Percentiles rank a stretch among this genome's conserved stretches.
These are phyloP conservation scores for Yamadazyma paraphyllophila DNA, from an alignment of 805 yeast species.

Conservation along the genomic window DNA sequence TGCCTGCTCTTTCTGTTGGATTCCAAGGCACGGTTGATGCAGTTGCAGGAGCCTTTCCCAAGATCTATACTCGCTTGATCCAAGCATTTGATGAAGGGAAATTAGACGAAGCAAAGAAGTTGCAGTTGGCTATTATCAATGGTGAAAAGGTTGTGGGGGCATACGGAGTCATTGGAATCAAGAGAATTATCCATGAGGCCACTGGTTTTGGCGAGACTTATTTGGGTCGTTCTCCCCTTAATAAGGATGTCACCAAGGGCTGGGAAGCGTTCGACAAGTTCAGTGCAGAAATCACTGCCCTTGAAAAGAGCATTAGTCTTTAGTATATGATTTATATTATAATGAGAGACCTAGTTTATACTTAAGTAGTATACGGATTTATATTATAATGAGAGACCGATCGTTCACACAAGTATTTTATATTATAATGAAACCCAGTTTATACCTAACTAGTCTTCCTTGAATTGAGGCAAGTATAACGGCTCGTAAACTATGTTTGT, in stretches of 20 bases:
- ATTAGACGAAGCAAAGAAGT: conserved; percentile 36
- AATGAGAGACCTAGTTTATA: no score
- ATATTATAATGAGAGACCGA: no score
- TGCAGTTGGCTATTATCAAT: conserved; percentile 43
- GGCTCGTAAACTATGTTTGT: conserved; percentile 15
- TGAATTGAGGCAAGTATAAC: conserved; percentile 16
- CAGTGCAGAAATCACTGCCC: conserved; percentile 45
- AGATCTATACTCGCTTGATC: conserved; percentile 42
- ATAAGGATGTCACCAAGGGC: conserved; percentile 29
- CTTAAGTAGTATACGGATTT: no score
- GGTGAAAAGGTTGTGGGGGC: conserved; percentile 46
- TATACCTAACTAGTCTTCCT: neutral
- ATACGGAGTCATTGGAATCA: conserved; percentile 48
- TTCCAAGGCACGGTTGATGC: conserved; percentile 53
- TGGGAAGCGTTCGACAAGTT: conserved; percentile 32
- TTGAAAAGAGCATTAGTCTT: conserved; percentile 31
- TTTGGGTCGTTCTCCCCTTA: conserved; percentile 48
- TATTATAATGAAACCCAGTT: no score
- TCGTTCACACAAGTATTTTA: no score
- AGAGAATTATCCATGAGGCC: conserved; percentile 36
- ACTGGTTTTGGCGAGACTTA: conserved; percentile 45
- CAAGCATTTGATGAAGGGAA: conserved; percentile 40
- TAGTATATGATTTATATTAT: neutral
- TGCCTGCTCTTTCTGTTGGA: conserved; percentile 49
- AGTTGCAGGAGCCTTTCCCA: conserved; percentile 52